phyloP scores from a whole-genome alignment of 495 filamentous ascomycete species.

The Pyronema omphalodes region DNA sequence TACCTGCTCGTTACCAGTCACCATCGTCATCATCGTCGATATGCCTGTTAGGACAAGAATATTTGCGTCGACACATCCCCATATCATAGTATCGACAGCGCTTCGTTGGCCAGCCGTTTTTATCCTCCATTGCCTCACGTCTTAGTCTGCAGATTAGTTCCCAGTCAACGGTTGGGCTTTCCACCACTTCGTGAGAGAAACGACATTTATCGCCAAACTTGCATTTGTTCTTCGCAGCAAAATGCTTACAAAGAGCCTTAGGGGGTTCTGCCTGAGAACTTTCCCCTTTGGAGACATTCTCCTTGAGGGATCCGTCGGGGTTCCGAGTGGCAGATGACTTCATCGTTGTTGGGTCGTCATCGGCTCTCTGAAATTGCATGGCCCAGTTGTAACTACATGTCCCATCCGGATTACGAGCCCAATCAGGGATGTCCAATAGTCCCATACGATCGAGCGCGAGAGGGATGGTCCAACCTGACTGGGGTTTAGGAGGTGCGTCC shows the following conservation, averaged over 20 bases:
- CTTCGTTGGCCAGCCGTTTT: neutral
- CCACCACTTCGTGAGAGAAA: neutral
- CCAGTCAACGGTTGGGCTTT: neutral
- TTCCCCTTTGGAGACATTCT: neutral
- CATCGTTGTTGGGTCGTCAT: neutral
- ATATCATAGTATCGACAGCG: neutral
- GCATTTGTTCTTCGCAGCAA: neutral
- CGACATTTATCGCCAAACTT: slow-evolving; percentile 1
- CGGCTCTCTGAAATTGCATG: neutral
- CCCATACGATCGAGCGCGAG: slow-evolving; percentile 3
- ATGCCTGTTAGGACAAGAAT: neutral
- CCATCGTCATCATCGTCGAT: neutral
- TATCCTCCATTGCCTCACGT: neutral
- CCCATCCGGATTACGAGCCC: neutral
- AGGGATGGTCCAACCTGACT: neutral
- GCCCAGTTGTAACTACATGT: neutral
- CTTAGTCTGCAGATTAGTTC: neutral
- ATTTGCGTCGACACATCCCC: neutral
- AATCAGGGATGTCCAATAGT: neutral
- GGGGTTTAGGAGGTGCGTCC: neutral
- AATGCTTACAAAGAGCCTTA: neutral
- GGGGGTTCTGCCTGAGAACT: neutral
- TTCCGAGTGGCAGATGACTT: neutral
- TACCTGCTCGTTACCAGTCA: too few relatives aligned
- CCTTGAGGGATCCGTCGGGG: neutral